A percentile compares a stretch with the other conserved stretches of the same genome.
Evolutionary conservation across 2,329 filamentous ascomycete species (phyloP).

Genomic region (Sarocladium strictum): DNA sequence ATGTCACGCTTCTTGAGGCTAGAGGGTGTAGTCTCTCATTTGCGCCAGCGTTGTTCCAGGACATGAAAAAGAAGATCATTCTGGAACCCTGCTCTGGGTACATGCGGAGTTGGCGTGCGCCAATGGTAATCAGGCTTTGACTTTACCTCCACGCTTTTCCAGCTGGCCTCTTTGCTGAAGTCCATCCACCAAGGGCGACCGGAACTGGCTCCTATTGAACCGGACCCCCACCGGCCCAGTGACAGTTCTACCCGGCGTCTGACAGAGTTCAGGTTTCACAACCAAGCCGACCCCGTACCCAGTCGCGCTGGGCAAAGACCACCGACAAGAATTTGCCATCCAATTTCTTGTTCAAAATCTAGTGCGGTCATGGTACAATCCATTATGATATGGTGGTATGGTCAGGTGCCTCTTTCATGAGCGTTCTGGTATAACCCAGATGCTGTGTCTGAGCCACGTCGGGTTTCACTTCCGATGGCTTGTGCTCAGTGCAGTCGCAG

Average conservation of each 20-base stretch:
- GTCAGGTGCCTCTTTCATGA: too few relatives aligned
- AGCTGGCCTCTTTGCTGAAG: too few relatives aligned
- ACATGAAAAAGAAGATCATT: not conserved
- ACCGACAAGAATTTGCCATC: not conserved
- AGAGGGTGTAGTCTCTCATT: too few relatives aligned
- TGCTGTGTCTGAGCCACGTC: too few relatives aligned
- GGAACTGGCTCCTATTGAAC: constrained; percentile 1
- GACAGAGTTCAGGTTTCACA: not conserved
- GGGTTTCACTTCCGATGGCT: not conserved
- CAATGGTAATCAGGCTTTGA: too few relatives aligned
- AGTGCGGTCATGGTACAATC: too few relatives aligned
- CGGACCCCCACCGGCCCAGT: not conserved
- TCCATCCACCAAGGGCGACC: not conserved
- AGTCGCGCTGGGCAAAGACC: not conserved
- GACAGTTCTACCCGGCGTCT: not conserved
- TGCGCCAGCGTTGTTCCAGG: too few relatives aligned
- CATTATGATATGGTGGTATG: too few relatives aligned
- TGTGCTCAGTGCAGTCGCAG: not conserved
- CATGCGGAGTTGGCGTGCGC: not conserved
- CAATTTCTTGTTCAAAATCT: not conserved
- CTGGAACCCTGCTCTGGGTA: too few relatives aligned
- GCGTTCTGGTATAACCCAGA: too few relatives aligned
- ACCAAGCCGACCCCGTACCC: not conserved
- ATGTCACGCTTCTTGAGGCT: too few relatives aligned
- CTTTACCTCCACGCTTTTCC: too few relatives aligned